Base-by-base conservation (phyloP, 164 flowering plant genomes). In the grape (Vitis vinifera) region DNA sequence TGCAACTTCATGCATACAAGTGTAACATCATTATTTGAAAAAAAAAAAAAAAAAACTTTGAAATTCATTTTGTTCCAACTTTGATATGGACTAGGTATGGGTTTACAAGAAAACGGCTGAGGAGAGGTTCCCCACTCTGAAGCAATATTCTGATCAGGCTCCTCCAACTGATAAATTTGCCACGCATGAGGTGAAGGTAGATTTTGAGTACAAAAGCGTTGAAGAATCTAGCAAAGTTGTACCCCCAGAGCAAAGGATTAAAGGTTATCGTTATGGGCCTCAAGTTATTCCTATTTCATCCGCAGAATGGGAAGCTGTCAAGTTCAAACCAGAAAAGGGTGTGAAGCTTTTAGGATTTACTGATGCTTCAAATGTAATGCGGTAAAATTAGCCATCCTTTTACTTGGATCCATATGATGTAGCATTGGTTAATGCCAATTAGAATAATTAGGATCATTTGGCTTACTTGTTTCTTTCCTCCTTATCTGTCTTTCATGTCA, bases 211-310 rank as follows among this genome's bases (percentile, higher is more conserved):
- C 73, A 93, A 84, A 78, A 87, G 78, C 64, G 76, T 74, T 58
- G 88, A 86, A 64, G 89, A 87, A 75, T 75, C 96, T 48, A 72
- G 73, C 68, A 84, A 81, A 81, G 78, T 82, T 75, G 87, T 95
- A 17, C 95, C 99, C 61, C 97, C 99, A 48, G 99, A 95, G 59
- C 95, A 93, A 82, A 89, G 98, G 76, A 95, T 95, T 68, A 95
- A 88, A 80, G 99, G 97, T 53, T 95, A 88, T 71, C 85, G 89
- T 8, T 95, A 95, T 81, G 99, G 98, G 63, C 98, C 98, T 72
- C 92, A 95, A 82, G 97, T 95, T 9, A 79, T 95, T 80, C 99
- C 99, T 59, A 86, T 95, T 75, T 89, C 99, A 56, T 69, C 92
- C 75, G 93, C 87, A 71, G 92, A 87, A 62, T 84, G 73, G 95